A percentile compares a stretch with the other conserved stretches of the same genome.
Evolutionary conservation across 78 protist genomes (phyloP).

Genomic region (Isochrysis galbana): DNA sequence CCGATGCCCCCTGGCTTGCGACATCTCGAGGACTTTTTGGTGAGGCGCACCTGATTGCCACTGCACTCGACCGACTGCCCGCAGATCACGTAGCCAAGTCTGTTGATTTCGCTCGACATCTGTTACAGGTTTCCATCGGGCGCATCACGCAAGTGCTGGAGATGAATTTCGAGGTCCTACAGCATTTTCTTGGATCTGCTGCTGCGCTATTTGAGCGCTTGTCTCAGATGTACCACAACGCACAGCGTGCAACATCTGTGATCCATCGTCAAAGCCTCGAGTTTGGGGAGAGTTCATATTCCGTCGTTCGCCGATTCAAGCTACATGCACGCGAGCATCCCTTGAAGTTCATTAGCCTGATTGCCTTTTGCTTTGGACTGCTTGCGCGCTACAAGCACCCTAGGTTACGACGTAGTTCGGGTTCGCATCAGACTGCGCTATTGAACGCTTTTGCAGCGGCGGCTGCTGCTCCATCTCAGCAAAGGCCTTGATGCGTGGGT

Average conservation of each 20-base stretch:
- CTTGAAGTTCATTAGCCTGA: background rate
- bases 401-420: background rate
- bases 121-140: background rate
- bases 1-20: background rate
- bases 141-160: constrained; percentile 11
- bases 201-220: background rate
- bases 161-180: background rate
- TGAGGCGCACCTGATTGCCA: background rate
- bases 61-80: background rate
- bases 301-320: background rate
- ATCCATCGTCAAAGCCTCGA: background rate
- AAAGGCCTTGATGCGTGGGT: no score
- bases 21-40: background rate
- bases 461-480: no score
- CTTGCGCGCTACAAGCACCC: background rate
- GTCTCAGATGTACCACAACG: background rate
- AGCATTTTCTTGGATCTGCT: background rate
- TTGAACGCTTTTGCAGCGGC: no score
- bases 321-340: background rate
- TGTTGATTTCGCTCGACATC: background rate
- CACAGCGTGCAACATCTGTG: no score
- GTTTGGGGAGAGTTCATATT: background rate
- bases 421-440: no score
- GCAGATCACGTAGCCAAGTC: no score
- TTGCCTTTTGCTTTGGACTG: background rate